Percentiles rank a stretch among this genome's conserved stretches.
Conservation (phyloP, 208 protist genomes). For the Endotrypanum monterogeii region DNA sequence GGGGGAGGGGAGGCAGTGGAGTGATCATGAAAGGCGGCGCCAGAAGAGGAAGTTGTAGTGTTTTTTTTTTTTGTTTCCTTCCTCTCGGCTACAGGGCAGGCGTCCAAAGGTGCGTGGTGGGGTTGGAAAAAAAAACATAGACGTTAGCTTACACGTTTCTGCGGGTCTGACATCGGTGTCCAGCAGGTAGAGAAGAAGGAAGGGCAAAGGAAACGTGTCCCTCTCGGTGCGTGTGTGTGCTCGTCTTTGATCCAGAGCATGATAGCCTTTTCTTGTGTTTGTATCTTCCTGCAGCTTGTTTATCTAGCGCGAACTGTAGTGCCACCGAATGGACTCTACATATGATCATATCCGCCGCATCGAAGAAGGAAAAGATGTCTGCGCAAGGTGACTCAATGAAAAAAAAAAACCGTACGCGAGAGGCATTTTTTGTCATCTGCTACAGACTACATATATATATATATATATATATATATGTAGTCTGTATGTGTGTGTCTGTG, state of each 20-base stretch:
- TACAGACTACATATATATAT: too few relatives aligned
- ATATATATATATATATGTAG: too few relatives aligned
- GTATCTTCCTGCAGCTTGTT: neutral
- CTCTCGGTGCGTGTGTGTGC: constrained; percentile 3
- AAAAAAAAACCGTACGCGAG: too few relatives aligned
- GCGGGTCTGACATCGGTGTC: neutral
- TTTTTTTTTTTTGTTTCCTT: too few relatives aligned
- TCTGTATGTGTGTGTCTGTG: too few relatives aligned
- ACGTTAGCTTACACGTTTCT: too few relatives aligned
- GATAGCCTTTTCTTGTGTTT: constrained; percentile 12
- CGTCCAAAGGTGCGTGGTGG: neutral
- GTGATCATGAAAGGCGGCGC: too few relatives aligned
- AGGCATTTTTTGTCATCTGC: too few relatives aligned
- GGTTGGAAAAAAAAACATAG: neutral
- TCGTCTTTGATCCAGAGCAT: constrained; percentile 26
- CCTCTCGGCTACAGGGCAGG: too few relatives aligned
- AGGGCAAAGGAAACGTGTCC: neutral
- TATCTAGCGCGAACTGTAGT: neutral
- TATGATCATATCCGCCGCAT: neutral
- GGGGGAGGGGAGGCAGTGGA: neutral
- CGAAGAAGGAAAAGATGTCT: neutral
- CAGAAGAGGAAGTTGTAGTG: too few relatives aligned
- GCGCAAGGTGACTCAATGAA: neutral
- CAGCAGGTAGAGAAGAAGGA: neutral
- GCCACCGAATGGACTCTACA: neutral